phyloP scores from a whole-genome alignment of 2,329 filamentous ascomycete genomes.

The Trichoderma koningiopsis region DNA sequence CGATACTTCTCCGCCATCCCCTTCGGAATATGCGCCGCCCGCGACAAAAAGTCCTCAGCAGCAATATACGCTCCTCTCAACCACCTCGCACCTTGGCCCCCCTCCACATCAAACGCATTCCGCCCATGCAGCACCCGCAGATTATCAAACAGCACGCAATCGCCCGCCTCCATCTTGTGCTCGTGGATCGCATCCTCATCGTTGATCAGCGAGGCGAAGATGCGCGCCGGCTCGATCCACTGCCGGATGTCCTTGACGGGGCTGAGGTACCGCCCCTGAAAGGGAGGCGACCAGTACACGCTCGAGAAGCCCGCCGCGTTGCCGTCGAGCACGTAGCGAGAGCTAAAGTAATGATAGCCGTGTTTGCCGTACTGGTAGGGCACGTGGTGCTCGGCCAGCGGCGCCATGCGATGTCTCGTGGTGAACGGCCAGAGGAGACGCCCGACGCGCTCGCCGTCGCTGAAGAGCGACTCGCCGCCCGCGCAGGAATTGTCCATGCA shows the following conservation, averaged over 20 bases:
- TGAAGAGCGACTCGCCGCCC: slow-evolving; percentile 86
- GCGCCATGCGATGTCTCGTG: slow-evolving; percentile 22
- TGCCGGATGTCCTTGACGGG: slow-evolving; percentile 31
- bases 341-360: slow-evolving; percentile 62
- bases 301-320: slow-evolving; percentile 32
- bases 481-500: slow-evolving; percentile 78
- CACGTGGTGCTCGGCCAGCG: slow-evolving; percentile 39
- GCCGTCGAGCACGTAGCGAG: slow-evolving; percentile 56
- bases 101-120: slow-evolving; percentile 65
- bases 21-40: slow-evolving; percentile 37
- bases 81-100: slow-evolving; percentile 68
- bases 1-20: slow-evolving; percentile 33
- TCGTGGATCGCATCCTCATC: slow-evolving; percentile 62
- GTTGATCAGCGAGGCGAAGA: slow-evolving; percentile 64
- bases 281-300: slow-evolving; percentile 73
- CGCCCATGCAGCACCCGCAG: slow-evolving; percentile 81
- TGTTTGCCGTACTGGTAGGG: slow-evolving; percentile 72
- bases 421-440: slow-evolving; percentile 38
- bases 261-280: slow-evolving; percentile 61
- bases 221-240: slow-evolving; percentile 54
- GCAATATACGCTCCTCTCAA: slow-evolving; percentile 84
- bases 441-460: slow-evolving; percentile 69
- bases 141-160: slow-evolving; percentile 95
- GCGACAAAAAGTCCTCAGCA: slow-evolving; percentile 47
- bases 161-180: slow-evolving; percentile 73